Evolutionary conservation across 352 stramenopile genomes (phyloP).

Genomic region (Aphanomyces invadans): DNA sequence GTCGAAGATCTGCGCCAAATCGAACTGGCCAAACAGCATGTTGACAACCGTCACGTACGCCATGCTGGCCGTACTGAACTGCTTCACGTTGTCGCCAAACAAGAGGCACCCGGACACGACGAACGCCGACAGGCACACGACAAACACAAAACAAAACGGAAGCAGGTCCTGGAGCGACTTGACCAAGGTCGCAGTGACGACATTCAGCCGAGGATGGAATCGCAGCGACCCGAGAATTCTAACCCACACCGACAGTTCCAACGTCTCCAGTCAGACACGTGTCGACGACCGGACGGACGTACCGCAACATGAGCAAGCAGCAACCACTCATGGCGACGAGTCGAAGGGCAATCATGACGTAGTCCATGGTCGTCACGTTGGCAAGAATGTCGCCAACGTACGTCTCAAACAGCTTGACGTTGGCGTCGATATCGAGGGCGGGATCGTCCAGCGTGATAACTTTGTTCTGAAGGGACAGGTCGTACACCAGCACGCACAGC

Average conservation of each 20-base stretch:
- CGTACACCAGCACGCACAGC: conserved; percentile 11
- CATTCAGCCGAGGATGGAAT: conserved; percentile 44
- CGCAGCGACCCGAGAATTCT: conserved; percentile 31
- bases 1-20: conserved; percentile 41
- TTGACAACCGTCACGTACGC: conserved; percentile 52
- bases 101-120: conserved; percentile 39
- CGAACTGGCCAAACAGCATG: conserved; percentile 60
- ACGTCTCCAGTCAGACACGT: too few relatives aligned
- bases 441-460: neutral
- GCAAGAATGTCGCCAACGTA: neutral
- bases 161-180: conserved; percentile 41
- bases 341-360: conserved; percentile 11
- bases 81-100: conserved; percentile 46
- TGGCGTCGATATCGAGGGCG: neutral
- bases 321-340: conserved; percentile 2
- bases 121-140: conserved; percentile 51
- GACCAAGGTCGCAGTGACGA: conserved; percentile 50
- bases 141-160: conserved; percentile 49
- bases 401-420: neutral
- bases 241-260: too few relatives aligned
- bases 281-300: neutral
- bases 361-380: conserved; percentile 1
- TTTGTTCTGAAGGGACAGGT: neutral
- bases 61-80: conserved; percentile 37
- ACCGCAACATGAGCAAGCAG: conserved; percentile 6